Base-by-base conservation (phyloP, 768 basidiomycete genomes). In the Hypsizygus marmoreus region DNA sequence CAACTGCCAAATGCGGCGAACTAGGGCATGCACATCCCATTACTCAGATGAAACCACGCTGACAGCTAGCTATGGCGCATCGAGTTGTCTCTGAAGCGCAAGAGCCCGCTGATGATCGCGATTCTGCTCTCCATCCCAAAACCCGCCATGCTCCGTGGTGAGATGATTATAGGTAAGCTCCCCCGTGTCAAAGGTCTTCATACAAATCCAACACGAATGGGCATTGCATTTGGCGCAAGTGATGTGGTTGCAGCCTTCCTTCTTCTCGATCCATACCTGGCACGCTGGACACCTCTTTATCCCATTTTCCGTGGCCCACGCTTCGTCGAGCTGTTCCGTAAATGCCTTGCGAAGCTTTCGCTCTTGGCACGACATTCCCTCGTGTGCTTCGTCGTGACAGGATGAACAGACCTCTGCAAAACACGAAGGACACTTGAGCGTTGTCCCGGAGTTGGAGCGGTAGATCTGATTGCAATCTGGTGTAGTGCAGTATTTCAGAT, bases 401-500 rank as follows among this genome's bases (percentile, higher is more conserved):
- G 68, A 53, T 0, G 73, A 55, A 40, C 80, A 81, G 19, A 79
- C 66, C 4, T 61, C 53, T 19, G 60, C 51, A 43, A 77, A 71
- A 53, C 80, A 81, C 5, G 76, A 73, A 12, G 76, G 77, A 47
- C 79, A 80, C 42, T 73, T 63, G 52, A 76, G 51, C 24, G 57
- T 40, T 37, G 57, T 45, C 20, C 49, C 40, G 10, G 44, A 36
- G 24, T 55, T 54, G 29, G 53, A 54, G 30, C 71, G 63, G 59
- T 87, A 88, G 4, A 86, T 73, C 49, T 84, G 80, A 6, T 66
- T 69, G 58, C 86, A 88, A 57, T 85, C 84, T 0, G 87, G 79
- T 0, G 84, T 86, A 2, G 79, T 80, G 63, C 86, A 88, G n/a
- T n/a, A n/a, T n/a, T n/a, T n/a, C n/a, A n/a, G n/a, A n/a, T n/a